Percentiles rank a stretch among this genome's conserved stretches.
phyloP scores from a whole-genome alignment of 2,329 filamentous ascomycete genomes.

The Fonsecaea pedrosoi region DNA sequence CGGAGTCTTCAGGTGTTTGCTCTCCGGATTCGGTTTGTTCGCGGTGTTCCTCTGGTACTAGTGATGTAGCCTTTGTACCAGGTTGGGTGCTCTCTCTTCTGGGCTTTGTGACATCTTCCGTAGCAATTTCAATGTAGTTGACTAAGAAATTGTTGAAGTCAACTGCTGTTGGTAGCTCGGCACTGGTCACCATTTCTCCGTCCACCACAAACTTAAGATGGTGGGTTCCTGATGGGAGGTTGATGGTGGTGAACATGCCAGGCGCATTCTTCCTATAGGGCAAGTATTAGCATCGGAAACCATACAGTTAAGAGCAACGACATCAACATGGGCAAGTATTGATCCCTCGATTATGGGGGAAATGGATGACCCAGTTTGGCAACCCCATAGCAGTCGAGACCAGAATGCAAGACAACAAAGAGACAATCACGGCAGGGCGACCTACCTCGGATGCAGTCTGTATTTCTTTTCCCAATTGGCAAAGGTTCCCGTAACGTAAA shows the following conservation, averaged over 20 bases:
- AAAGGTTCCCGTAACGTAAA: slow-evolving; percentile 94
- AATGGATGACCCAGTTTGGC: slow-evolving; percentile 13
- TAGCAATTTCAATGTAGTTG: slow-evolving; percentile 94
- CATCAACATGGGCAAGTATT: not conserved
- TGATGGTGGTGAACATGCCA: slow-evolving; percentile 76
- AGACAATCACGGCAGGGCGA: slow-evolving; percentile 42
- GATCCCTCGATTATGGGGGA: slow-evolving; percentile 2
- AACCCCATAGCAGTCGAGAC: slow-evolving; percentile 10
- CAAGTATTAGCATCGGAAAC: not conserved
- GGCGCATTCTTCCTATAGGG: slow-evolving; percentile 47
- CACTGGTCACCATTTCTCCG: slow-evolving; percentile 87
- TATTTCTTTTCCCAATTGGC: slow-evolving; percentile 98
- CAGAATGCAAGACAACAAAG: slow-evolving; percentile 28
- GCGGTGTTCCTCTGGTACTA: slow-evolving; percentile 50
- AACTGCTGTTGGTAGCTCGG: slow-evolving; percentile 88
- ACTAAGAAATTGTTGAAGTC: slow-evolving; percentile 98
- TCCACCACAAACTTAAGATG: slow-evolving; percentile 97
- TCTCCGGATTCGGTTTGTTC: slow-evolving; percentile 40
- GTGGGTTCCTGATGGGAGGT: slow-evolving; percentile 90
- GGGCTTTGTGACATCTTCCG: slow-evolving; percentile 66
- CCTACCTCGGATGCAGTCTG: slow-evolving; percentile 82
- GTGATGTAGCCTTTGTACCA: slow-evolving; percentile 45
- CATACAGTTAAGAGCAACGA: not conserved
- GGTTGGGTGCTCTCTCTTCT: slow-evolving; percentile 47
- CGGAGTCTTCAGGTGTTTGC: slow-evolving; percentile 44